Evolutionary conservation across 202 grass and related monocot species (phyloP), one percentile per base, ranked within the genome.

Genomic region (Alloteropsis angusta): DNA sequence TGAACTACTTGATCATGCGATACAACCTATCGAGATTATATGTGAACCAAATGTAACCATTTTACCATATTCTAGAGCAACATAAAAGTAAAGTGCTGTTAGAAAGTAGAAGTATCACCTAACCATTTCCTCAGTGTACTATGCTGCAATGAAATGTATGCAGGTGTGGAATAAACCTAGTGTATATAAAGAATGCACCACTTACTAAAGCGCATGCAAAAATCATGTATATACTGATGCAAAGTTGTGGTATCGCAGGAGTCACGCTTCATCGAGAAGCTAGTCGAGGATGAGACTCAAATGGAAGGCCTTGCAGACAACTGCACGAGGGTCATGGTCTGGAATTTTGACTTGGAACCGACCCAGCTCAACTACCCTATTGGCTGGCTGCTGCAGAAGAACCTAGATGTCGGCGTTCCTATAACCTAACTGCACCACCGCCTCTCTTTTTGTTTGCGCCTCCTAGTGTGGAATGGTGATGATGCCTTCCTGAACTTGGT

Each of bases 281-380:
- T 97, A 52, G 88, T 97, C 58, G 91, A 93, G 82, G 91, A 97
- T 3, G 91, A 97, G 86, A 85, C 66, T 84, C 93, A 97, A 53
- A 97, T 97, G 91, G 88, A 97, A 91, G 93, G 91, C 79, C 76
- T 93, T 19, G 91, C 84, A 44, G 86, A 88, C 15, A 97, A 91
- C 55, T 97, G 93, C 83, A 93, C 79, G 9, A 81, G 70, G 52
- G 81, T 97, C 80, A 86, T 97, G 91, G 88, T 76, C 64, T 97
- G 93, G 93, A 86, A 86, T 71, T 84, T 89, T 2, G 60, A 81
- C 35, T 45, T 91, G 72, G 91, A 93, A 71, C 90, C 84, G 71
- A 85, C 80, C 34, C 57, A 85, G 44, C 84, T 95, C 35, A 71
- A 87, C 68, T 92, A 87, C 59, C 92, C 92, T 22, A 80, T 30